Conservation (phyloP, 192 early-diverging fungal species). For the Thoreauomyces humboldtii region DNA sequence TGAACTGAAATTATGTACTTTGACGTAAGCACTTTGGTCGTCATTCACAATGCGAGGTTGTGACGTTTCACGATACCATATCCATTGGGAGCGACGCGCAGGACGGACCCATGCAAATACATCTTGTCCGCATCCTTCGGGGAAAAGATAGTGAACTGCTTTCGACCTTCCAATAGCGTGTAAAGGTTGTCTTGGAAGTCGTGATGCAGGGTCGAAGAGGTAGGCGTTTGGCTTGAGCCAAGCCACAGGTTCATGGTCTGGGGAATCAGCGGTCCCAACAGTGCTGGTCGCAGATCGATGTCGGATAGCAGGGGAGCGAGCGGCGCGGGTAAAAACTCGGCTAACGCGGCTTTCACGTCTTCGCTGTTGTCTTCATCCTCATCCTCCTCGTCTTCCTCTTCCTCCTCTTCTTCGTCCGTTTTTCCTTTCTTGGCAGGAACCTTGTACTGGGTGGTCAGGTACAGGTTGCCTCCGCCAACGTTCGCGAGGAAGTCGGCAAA, state of each 20-base stretch:
- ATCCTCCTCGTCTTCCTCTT: conserved; percentile 7
- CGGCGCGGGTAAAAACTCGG: conserved; percentile 21
- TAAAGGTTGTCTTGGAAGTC: conserved; percentile 54
- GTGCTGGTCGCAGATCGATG: conserved; percentile 17
- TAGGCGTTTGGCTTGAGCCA: conserved; percentile 17
- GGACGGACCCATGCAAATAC: conserved; percentile 22
- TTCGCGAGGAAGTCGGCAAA: conserved; percentile 36
- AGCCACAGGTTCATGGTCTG: conserved; percentile 52
- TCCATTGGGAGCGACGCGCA: conserved; percentile 34
- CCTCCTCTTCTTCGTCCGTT: conserved; percentile 22
- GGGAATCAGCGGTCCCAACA: conserved; percentile 34
- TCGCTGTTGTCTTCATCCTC: conserved; percentile 1
- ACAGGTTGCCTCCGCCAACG: conserved; percentile 31
- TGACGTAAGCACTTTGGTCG: too few species aligned
- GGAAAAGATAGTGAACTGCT: conserved; percentile 43
- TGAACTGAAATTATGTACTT: too few species aligned
- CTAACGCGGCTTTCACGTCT: background rate
- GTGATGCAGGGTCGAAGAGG: conserved; percentile 47
- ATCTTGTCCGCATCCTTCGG: conserved; percentile 38
- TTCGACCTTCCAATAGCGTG: conserved; percentile 33
- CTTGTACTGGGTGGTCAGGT: conserved; percentile 48
- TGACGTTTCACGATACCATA: too few species aligned
- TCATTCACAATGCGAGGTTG: too few species aligned
- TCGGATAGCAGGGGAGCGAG: conserved; percentile 24
- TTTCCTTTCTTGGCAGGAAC: too few species aligned